Base-by-base conservation (phyloP, 164 flowering plant species). In the Vitis rotundifolia region DNA sequence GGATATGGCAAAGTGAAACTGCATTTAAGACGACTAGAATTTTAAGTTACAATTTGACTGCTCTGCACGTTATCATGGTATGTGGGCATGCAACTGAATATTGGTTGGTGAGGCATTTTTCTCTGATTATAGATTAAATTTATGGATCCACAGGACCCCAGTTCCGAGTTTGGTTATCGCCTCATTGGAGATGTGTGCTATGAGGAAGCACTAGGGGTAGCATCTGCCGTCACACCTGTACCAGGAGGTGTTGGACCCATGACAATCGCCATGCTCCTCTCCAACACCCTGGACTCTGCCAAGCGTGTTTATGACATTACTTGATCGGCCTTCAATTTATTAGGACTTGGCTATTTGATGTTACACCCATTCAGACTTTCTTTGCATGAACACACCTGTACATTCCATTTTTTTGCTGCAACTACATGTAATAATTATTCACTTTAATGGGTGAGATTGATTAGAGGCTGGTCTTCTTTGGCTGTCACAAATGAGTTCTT, bases 161-260 rank as follows among this genome's bases (percentile, higher is more conserved):
- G 74, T 50, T 53, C 84, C 1, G 86, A 88, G 77, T 59, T 71
- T 68, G 98, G 96, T 18, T 95, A 85, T 66, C 84, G 81, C 3
- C 80, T 95, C 2, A 64, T 58, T 0, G 99, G 99, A 66, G 97
- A 92, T 74, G 98, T 92, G 64, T 89, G 93, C 77, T 95, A 71
- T 79, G 94, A 91, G 71, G 98, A 95, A 82, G 99, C 97, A 64
- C 55, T 78, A 19, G 76, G 61, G 66, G 84, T 91, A 29, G 99
- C 73, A 9, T 91, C 96, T 8, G 92, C 87, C 50, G 83, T 95
- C 12, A 92, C 96, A 14, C 98, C 97, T 55, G 98, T 92, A 51
- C 98, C 99, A 31, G 99, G 99, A 50, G 99, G 99, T 61, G 93
- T 92, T 12, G 97, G 99, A 67, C 98, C 98, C 2, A 82, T 95